Base-by-base conservation (phyloP, 768 basidiomycete species). In the Arthromyces matolae region DNA sequence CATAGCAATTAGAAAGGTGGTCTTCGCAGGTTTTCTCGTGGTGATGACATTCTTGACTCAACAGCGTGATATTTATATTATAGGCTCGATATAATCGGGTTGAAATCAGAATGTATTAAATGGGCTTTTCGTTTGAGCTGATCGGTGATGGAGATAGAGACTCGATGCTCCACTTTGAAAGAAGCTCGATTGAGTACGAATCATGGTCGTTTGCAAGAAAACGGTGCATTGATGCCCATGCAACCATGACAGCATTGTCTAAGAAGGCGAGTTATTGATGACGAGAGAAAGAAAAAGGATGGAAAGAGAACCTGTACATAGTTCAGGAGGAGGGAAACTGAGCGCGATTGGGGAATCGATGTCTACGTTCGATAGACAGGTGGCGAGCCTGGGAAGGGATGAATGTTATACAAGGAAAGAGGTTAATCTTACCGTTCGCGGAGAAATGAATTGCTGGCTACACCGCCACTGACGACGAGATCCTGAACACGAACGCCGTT, bases 231-330 rank as follows among this genome's bases (percentile, higher is more conserved):
- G 89, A 84, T 3, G 93, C 88, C 89, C 87, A 95, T 2, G 80
- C 95, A 55, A 97, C 89, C 95, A 98, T 98, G 8, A 81, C 94
- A 1, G 95, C 95, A 63, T 97, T 98, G 59, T 97, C 95, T 94
- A 54, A 0, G 31, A 9, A 22, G 19, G 28, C 37, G 20, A 13
- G 34, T 43, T 13, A 23, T 23, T 29, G 18, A 37, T 7, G 8
- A 13, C 6, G 24, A 31, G 23, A 8, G 10, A 31, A 19, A 34
- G 42, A 31, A 43, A 22, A 22, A 29, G 12, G 35, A n/a, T n/a
- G 18, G 39, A 24, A 38, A 13, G 8, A 6, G 45, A 48, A 88
- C 91, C 91, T 60, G 92, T 95, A 60, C 93, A 97, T 2, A 94
- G 70, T 9, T 72, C 63, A 0, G 78, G 71, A 0, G 92, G 90